phyloP scores from a whole-genome alignment of 1,139 yeast species.

The Saccharomyces pastorianus region DNA sequence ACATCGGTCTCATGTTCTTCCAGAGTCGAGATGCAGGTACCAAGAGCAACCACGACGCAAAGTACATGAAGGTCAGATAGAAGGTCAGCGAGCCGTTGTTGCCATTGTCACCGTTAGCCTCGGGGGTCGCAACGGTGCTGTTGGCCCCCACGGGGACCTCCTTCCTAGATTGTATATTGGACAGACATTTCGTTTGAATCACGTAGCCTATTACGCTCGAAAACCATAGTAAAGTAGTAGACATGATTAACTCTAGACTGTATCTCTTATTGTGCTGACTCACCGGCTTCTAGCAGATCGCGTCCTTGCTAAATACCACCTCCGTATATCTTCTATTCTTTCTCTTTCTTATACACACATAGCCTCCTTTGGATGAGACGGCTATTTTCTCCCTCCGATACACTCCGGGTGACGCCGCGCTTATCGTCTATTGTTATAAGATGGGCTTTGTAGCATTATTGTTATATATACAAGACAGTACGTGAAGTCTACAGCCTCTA shows the following conservation, averaged over 20 bases:
- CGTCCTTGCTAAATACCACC: neutral
- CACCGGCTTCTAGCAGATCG: neutral
- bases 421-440: too few species aligned
- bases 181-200: slow-evolving; percentile 9
- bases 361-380: neutral
- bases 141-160: neutral
- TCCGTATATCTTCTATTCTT: neutral
- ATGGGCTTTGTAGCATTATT: neutral
- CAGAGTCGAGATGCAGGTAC: slow-evolving; percentile 4
- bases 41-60: slow-evolving; percentile 6
- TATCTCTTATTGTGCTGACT: neutral
- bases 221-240: slow-evolving; percentile 7
- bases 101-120: neutral
- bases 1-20: slow-evolving; percentile 3
- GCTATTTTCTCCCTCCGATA: neutral
- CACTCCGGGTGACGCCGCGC: neutral
- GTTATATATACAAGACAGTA: neutral
- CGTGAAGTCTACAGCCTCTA: slow-evolving; percentile 1
- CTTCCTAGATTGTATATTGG: slow-evolving; percentile 6
- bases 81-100: neutral
- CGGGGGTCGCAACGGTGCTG: neutral
- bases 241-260: neutral
- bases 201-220: slow-evolving; percentile 10
- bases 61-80: slow-evolving; percentile 6
- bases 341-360: neutral